Percentiles rank a stretch among this genome's conserved stretches.
phyloP scores from a whole-genome alignment of 805 yeast genomes.

The Metschnikowia lochheadii region DNA sequence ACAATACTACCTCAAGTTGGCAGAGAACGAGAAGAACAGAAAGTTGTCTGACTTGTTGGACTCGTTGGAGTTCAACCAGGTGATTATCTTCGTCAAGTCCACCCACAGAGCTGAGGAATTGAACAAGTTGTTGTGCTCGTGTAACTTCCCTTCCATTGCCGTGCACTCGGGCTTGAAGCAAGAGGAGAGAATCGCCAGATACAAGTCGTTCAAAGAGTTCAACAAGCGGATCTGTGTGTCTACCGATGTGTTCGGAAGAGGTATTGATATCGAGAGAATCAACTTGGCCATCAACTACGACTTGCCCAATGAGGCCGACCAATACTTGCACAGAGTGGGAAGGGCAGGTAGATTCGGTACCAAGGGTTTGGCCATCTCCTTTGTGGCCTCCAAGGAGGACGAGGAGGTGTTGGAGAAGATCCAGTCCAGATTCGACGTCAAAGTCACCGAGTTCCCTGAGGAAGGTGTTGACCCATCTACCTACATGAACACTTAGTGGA shows the following conservation, averaged over 20 bases:
- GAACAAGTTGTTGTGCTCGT: slow-evolving; percentile 81
- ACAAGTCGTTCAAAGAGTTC: slow-evolving; percentile 94
- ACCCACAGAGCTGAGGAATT: slow-evolving; percentile 89
- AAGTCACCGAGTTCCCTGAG: slow-evolving; percentile 91
- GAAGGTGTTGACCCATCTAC: slow-evolving; percentile 98
- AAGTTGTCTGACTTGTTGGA: slow-evolving; percentile 90
- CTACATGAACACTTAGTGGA: slow-evolving; percentile 82
- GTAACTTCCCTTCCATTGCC: slow-evolving; percentile 95
- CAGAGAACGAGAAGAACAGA: slow-evolving; percentile 89
- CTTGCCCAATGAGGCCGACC: slow-evolving; percentile 94
- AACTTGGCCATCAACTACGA: slow-evolving; percentile 97
- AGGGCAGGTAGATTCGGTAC: slow-evolving; percentile 99
- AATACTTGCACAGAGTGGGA: slow-evolving; percentile 97
- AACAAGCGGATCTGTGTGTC: slow-evolving; percentile 98
- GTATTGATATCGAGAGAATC: slow-evolving; percentile 98
- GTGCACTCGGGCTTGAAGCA: slow-evolving; percentile 95
- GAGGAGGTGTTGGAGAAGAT: slow-evolving; percentile 86
- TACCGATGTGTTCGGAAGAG: slow-evolving; percentile 98
- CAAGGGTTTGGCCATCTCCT: slow-evolving; percentile 93
- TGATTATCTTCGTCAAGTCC: slow-evolving; percentile 90
- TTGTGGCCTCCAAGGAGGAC: slow-evolving; percentile 81
- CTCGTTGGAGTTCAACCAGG: slow-evolving; percentile 95
- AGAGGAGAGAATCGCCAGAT: slow-evolving; percentile 96
- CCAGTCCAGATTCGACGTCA: slow-evolving; percentile 96
- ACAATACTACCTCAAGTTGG: slow-evolving; percentile 88